phyloP scores from a whole-genome alignment of 2,329 filamentous ascomycete species.

The Alternaria triticina region DNA sequence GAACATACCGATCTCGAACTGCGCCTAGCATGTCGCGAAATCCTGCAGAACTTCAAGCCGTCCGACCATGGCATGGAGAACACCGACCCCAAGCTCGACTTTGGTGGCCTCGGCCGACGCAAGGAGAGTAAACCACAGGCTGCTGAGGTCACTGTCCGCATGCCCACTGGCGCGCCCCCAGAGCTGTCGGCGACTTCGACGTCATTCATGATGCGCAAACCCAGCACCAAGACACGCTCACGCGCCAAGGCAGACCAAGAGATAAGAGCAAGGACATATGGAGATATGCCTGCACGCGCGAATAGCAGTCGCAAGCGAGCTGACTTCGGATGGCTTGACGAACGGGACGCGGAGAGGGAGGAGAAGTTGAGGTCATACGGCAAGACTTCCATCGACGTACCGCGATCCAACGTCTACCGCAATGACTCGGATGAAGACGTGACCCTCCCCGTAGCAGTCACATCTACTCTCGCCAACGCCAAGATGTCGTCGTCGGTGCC shows the following conservation, averaged over 20 bases:
- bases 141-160: constrained; percentile 32
- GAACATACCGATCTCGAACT: constrained; percentile 53
- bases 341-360: constrained; percentile 31
- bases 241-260: constrained; percentile 32
- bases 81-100: constrained; percentile 47
- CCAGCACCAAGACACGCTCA: constrained; percentile 30
- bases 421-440: constrained; percentile 44
- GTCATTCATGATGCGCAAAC: constrained; percentile 31
- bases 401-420: constrained; percentile 23
- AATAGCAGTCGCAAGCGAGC: constrained; percentile 44
- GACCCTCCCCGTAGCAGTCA: constrained; percentile 52
- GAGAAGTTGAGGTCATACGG: constrained; percentile 25
- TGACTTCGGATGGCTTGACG: constrained; percentile 30
- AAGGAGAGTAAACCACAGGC: constrained; percentile 26
- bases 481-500: constrained; percentile 50
- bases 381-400: constrained; percentile 30
- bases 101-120: constrained; percentile 33
- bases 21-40: constrained; percentile 53
- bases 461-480: constrained; percentile 49
- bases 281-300: constrained; percentile 34
- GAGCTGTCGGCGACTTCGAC: constrained; percentile 35
- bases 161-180: constrained; percentile 38
- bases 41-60: constrained; percentile 51
- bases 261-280: constrained; percentile 14
- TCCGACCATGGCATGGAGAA: constrained; percentile 47